A percentile compares a stretch with the other conserved stretches of the same genome.
These are phyloP conservation scores for Sporothrix pallida DNA, from an alignment of 2,329 filamentous ascomycete species.

Conservation along the genomic window DNA sequence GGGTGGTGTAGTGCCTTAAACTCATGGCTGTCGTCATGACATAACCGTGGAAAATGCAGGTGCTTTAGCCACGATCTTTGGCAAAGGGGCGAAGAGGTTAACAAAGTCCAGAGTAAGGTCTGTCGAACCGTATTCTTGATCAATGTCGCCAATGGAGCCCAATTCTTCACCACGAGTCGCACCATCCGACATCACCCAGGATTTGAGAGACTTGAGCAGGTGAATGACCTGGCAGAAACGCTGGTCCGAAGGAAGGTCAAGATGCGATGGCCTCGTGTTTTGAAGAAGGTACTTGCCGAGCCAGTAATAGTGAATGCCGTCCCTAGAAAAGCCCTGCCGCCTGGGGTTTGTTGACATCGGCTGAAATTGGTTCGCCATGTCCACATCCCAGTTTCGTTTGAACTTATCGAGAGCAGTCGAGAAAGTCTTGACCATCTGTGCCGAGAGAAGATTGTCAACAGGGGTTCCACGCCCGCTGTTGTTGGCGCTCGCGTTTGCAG, in stretches of 20 bases:
- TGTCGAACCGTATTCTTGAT: slow-evolving; percentile 67
- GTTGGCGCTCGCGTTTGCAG: slow-evolving; percentile 50
- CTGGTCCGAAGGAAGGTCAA: slow-evolving; percentile 62
- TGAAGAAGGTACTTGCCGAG: slow-evolving; percentile 70
- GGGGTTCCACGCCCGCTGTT: slow-evolving; percentile 56
- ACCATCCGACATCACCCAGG: slow-evolving; percentile 68
- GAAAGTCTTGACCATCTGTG: slow-evolving; percentile 55
- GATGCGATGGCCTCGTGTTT: slow-evolving; percentile 59
- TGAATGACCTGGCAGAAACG: slow-evolving; percentile 66
- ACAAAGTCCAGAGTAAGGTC: slow-evolving; percentile 74
- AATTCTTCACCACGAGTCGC: slow-evolving; percentile 68
- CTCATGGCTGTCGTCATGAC: slow-evolving; percentile 50
- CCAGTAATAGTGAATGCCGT: slow-evolving; percentile 76
- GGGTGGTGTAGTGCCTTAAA: slow-evolving; percentile 38
- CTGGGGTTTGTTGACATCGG: slow-evolving; percentile 54
- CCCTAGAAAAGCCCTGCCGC: slow-evolving; percentile 72
- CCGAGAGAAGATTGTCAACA: slow-evolving; percentile 51
- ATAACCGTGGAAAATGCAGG: slow-evolving; percentile 47
- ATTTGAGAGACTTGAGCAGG: slow-evolving; percentile 63
- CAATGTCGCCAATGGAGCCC: slow-evolving; percentile 71
- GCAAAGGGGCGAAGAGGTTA: slow-evolving; percentile 69
- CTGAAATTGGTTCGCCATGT: slow-evolving; percentile 72
- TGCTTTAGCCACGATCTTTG: slow-evolving; percentile 51
- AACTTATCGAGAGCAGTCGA: slow-evolving; percentile 70
- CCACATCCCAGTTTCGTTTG: slow-evolving; percentile 73